Base-by-base conservation (phyloP, 2,329 filamentous ascomycete genomes). In the Aspergillus sp. region DNA sequence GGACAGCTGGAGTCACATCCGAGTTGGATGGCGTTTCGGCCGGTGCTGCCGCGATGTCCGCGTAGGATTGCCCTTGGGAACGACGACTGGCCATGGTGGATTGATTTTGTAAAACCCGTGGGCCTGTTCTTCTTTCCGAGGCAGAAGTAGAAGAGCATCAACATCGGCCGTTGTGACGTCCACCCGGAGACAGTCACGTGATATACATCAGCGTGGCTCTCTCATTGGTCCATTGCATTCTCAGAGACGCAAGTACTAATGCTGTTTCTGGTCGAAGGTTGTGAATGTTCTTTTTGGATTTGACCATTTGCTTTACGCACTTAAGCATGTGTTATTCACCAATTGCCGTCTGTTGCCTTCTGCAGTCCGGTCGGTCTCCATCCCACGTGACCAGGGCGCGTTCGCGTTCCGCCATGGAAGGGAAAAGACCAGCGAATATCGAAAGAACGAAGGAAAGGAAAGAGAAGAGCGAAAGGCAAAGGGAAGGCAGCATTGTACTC, bases 1-100 rank as follows among this genome's bases (percentile, higher is more conserved):
- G 88, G 42, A 95, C 88, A 26, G 88, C 88, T 19, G 88, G 87
- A n/a, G 83, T 72, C 53, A 86, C 90, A 69, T 83, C 80, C 47
- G 86, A 89, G 58, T 81, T 81, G 56, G 77, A 72, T 48, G 68
- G 63, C 30, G 72, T 63, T 41, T 69, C 64, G 7, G 60, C 48
- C 29, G 62, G 33, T 48, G 68, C 66, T 48, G 64, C 51, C 29
- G 49, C 53, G 6, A 46, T 58, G 38, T 63, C 58, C 45, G 61
- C 59, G 39, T 58, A 60, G 34, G 61, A 59, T 45, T 62, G 57
- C 8, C 52, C 58, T 34, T 61, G 57, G 19, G 19, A 19, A 39
- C 58, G 51, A 45, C 63, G 63, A 33, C 60, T 59, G 49, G 55
- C 57, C 41, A 63, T 60, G 63, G 66, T 67, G 29, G 44, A 5